phyloP scores from a whole-genome alignment of 2,329 filamentous ascomycete genomes.

The Penicillium sp. region DNA sequence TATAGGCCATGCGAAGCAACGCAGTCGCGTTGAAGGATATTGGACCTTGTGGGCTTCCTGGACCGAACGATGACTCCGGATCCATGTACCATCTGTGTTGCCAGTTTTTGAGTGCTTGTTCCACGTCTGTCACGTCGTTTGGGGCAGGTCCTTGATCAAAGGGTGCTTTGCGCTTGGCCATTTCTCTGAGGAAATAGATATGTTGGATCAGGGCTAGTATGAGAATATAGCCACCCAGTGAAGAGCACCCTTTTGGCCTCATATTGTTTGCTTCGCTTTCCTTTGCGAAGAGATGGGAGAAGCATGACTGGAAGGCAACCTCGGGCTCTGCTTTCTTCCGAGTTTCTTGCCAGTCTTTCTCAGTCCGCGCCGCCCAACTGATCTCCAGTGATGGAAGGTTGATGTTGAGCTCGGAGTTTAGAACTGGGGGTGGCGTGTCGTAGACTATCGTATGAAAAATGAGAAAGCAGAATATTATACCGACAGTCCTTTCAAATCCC shows the following conservation, averaged over 20 bases:
- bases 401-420: conserved; percentile 14
- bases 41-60: conserved; percentile 51
- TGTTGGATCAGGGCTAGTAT: conserved; percentile 72
- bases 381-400: conserved; percentile 11
- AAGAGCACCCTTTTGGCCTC: conserved; percentile 27
- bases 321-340: not conserved
- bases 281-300: not conserved
- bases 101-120: conserved; percentile 48
- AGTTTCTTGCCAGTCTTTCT: conserved; percentile 6
- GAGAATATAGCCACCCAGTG: conserved; percentile 67
- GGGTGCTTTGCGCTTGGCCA: not conserved
- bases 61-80: conserved; percentile 40
- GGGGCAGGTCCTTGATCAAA: not conserved
- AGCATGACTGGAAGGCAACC: not conserved
- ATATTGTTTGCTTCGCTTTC: not conserved
- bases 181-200: conserved; percentile 64
- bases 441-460: conserved; percentile 21
- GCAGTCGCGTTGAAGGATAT: conserved; percentile 69
- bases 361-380: conserved; percentile 10
- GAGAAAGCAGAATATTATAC: conserved; percentile 20
- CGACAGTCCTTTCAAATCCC: conserved; percentile 18
- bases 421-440: conserved; percentile 15
- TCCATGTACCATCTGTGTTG: conserved; percentile 40
- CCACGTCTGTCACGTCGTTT: conserved; percentile 28
- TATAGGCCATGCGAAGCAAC: conserved; percentile 58